Evolutionary conservation across 805 yeast species (phyloP).

Genomic region (Kregervanrija pseudodelftensis): DNA sequence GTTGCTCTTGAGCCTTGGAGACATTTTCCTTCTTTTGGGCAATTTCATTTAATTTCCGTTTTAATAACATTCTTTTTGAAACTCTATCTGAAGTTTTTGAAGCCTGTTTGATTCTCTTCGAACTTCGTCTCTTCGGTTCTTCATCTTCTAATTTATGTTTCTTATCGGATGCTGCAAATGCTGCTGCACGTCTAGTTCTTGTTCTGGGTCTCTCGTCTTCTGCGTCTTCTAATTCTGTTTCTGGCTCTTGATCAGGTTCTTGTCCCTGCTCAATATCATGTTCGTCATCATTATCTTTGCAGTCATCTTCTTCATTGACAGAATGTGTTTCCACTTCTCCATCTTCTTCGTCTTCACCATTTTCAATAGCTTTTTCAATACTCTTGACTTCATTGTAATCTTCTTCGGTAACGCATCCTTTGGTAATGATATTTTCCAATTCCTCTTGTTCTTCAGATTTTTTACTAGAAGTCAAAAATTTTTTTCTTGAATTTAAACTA

Average conservation of each 20-base stretch:
- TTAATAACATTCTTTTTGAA: slow-evolving; percentile 29
- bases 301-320: slow-evolving; percentile 6
- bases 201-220: slow-evolving; percentile 23
- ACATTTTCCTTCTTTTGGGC: slow-evolving; percentile 23
- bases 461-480: slow-evolving; percentile 42
- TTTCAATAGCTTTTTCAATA: slow-evolving; percentile 15
- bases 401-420: slow-evolving; percentile 14
- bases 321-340: slow-evolving; percentile 20
- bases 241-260: slow-evolving; percentile 1
- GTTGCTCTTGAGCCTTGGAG: slow-evolving; percentile 19
- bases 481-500: slow-evolving; percentile 53
- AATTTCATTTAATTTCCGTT: slow-evolving; percentile 27
- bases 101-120: slow-evolving; percentile 25
- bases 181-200: slow-evolving; percentile 24
- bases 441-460: slow-evolving; percentile 28
- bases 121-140: slow-evolving; percentile 7
- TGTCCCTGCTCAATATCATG: slow-evolving; percentile 8
- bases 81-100: slow-evolving; percentile 30
- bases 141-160: not conserved
- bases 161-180: too few species aligned
- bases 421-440: slow-evolving; percentile 14
- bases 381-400: slow-evolving; percentile 2
- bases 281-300: slow-evolving; percentile 17
- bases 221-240: slow-evolving; percentile 4
- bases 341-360: slow-evolving; percentile 31